Evolutionary conservation across 805 yeast genomes (phyloP).

Genomic region (Ogataea angusta): DNA sequence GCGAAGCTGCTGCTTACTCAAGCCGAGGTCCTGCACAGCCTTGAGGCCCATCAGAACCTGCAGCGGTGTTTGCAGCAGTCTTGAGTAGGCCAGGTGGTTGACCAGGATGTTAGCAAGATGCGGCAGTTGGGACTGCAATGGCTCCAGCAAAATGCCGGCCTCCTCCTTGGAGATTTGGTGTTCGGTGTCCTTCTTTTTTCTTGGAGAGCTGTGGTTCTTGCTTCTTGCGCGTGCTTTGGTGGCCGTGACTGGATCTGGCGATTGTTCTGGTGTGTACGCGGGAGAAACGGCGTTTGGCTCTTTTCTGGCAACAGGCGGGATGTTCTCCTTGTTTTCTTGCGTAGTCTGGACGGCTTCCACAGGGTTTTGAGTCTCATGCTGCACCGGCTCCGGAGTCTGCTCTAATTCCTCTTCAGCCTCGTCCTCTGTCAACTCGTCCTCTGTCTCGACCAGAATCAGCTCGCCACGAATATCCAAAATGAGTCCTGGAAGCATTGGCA

Average conservation of each 20-base stretch:
- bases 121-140: slow-evolving; percentile 38
- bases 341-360: slow-evolving; percentile 2
- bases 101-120: slow-evolving; percentile 64
- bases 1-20: slow-evolving; percentile 44
- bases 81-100: slow-evolving; percentile 87
- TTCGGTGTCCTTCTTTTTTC: slow-evolving; percentile 5
- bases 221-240: slow-evolving; percentile 5
- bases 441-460: slow-evolving; percentile 28
- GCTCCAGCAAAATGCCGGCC: slow-evolving; percentile 28
- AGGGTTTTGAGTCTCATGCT: too few species aligned
- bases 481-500: slow-evolving; percentile 63
- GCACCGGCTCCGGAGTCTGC: too few species aligned
- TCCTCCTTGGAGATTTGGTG: slow-evolving; percentile 20
- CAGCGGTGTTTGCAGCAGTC: slow-evolving; percentile 86
- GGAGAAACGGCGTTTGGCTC: background rate
- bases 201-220: slow-evolving; percentile 5
- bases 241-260: slow-evolving; percentile 4
- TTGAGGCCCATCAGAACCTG: slow-evolving; percentile 57
- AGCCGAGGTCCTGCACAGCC: slow-evolving; percentile 47
- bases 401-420: slow-evolving; percentile 6
- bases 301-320: background rate
- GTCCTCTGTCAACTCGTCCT: slow-evolving; percentile 14
- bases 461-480: slow-evolving; percentile 72
- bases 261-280: slow-evolving; percentile 3
- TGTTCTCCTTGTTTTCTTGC: slow-evolving; percentile 2